A percentile compares a stretch with the other conserved stretches of the same genome.
Evolutionary conservation across 176 grass and related monocot species (phyloP).

Genomic region (Oropetium thomaeum): DNA sequence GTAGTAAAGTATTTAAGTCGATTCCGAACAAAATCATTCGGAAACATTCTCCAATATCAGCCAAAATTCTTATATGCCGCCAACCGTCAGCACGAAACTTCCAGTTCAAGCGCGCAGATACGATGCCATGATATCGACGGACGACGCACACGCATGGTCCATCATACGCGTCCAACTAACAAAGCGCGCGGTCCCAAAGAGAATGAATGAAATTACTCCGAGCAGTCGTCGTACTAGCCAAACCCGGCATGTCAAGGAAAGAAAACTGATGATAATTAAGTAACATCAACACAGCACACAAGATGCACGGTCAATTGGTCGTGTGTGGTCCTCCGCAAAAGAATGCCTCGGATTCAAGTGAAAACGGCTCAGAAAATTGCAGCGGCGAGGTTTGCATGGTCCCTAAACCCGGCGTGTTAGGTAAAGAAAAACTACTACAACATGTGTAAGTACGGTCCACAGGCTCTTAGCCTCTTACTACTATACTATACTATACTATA

Average conservation of each 20-base stretch:
- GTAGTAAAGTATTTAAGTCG: slow-evolving; percentile 9
- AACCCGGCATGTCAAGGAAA: slow-evolving; percentile 9
- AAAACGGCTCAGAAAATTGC: slow-evolving; percentile 17
- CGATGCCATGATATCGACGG: slow-evolving; percentile 15
- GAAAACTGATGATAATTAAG: no score
- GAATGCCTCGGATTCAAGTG: background rate
- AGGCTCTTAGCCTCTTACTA: no score
- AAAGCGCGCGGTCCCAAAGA: slow-evolving; percentile 23
- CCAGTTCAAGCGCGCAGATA: slow-evolving; percentile 11
- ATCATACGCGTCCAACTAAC: no score
- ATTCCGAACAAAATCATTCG: slow-evolving; percentile 31
- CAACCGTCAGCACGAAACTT: slow-evolving; percentile 15
- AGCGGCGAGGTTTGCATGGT: background rate
- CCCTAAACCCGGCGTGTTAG: background rate
- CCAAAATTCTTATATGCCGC: slow-evolving; percentile 24
- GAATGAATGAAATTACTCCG: slow-evolving; percentile 3
- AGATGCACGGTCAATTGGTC: slow-evolving; percentile 26
- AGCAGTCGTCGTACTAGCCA: slow-evolving; percentile 16
- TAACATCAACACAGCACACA: no score
- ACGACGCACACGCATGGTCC: slow-evolving; percentile 33
- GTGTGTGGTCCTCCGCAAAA: slow-evolving; percentile 24
- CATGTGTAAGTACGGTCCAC: background rate
- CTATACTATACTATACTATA: no score
- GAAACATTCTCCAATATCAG: slow-evolving; percentile 36
- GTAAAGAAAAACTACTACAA: background rate